Conservation (phyloP, 192 early-diverging fungal genomes). For the Podila epigama region DNA sequence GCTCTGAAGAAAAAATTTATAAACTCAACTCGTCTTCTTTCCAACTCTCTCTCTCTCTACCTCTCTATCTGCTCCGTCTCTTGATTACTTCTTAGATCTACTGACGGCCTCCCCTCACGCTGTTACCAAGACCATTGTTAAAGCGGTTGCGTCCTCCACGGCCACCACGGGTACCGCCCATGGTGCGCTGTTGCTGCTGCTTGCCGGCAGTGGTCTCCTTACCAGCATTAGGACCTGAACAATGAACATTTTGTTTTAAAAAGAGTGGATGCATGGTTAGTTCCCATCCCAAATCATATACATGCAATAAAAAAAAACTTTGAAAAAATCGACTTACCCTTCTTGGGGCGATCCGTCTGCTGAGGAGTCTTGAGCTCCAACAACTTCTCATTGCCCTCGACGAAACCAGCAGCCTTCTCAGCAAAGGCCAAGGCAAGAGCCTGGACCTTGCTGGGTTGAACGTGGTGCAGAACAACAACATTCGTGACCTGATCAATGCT, state of each 20-base stretch:
- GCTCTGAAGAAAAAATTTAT: background rate
- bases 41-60: background rate
- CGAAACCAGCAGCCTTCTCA: conserved; percentile 86
- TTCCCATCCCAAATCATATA: background rate
- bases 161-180: conserved; percentile 33
- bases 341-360: conserved; percentile 42
- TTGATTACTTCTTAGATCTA: background rate
- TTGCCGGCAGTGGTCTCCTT: conserved; percentile 38
- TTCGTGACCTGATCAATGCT: conserved; percentile 86
- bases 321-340: conserved; percentile 14
- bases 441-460: conserved; percentile 79
- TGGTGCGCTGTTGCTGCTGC: conserved; percentile 43
- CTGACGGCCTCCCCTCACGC: conserved; percentile 46
- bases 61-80: background rate
- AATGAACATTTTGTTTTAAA: background rate
- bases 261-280: background rate
- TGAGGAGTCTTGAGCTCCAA: conserved; percentile 73
- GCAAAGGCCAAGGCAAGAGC: conserved; percentile 85
- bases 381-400: conserved; percentile 92
- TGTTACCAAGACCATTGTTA: conserved; percentile 48
- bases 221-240: conserved; percentile 10
- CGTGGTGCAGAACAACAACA: conserved; percentile 83
- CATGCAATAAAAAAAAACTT: too few relatives aligned
- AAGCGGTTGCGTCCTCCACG: conserved; percentile 45
- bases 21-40: background rate